A percentile compares a stretch with the other conserved stretches of the same genome.
These are phyloP conservation scores for Meira miltonrushii DNA, from an alignment of 1,284 basidiomycete species.

Conservation along the genomic window DNA sequence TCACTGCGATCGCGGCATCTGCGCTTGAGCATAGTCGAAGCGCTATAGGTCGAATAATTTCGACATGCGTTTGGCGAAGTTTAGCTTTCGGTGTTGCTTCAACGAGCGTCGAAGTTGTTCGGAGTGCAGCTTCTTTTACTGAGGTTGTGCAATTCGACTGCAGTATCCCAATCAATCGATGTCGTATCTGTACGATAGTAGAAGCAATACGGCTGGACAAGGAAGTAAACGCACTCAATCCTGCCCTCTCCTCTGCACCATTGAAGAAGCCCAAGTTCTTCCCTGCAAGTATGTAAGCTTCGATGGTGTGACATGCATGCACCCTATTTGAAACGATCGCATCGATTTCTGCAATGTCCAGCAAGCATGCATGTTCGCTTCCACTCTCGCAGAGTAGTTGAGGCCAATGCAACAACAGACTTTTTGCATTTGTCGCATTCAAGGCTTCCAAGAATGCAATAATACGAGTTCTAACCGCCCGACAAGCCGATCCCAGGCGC, in stretches of 20 bases:
- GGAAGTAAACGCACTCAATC: conserved; percentile 2
- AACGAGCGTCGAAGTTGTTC: not conserved
- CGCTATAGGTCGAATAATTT: not conserved
- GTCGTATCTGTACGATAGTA: not conserved
- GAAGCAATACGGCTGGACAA: conserved; percentile 4
- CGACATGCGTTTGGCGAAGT: not conserved
- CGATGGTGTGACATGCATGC: not conserved
- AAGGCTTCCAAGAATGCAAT: not conserved
- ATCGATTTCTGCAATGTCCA: conserved; percentile 6
- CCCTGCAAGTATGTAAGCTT: not conserved
- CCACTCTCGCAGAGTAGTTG: not conserved
- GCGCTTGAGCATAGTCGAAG: conserved; percentile 4
- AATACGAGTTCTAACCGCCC: not conserved
- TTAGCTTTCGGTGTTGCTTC: not conserved
- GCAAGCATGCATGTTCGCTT: not conserved
- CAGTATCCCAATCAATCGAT: not conserved
- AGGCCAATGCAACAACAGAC: not conserved
- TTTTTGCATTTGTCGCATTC: not conserved
- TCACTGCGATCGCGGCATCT: not conserved
- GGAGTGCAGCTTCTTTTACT: not conserved
- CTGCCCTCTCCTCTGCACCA: not conserved
- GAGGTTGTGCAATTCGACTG: not conserved
- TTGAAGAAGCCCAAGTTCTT: not conserved
- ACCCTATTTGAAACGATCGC: not conserved
- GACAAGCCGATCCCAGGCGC: not conserved